Base-by-base conservation (phyloP, 331 rosid genomes). In the Cydonia oblonga region DNA sequence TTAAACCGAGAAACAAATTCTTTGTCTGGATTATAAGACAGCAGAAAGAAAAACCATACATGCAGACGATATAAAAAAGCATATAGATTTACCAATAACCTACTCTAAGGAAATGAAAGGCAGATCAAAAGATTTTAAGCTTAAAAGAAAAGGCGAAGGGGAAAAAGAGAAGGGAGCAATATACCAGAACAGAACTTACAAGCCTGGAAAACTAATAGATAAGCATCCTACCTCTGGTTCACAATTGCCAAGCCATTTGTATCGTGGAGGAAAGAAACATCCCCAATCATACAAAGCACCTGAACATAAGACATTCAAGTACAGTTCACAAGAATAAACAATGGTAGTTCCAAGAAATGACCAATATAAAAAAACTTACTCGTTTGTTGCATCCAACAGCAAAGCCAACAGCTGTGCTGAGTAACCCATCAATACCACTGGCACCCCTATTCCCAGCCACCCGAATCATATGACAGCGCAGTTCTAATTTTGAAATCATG, bases 401-500 rank as follows among this genome's bases (percentile, higher is more conserved):
- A 80, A 89, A 91, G 75, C 98, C 98, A 87, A 86, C 81, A 72
- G 98, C 96, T 46, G 98, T 87, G 84, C 98, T 93, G 64, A 93
- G 89, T 67, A 93, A 74, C 65, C 98, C 98, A 80, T 93, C 98
- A 79, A 93, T 93, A 73, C 98, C 98, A 82, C 97, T 87, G 61
- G 97, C 97, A 67, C 98, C 98, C 82, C 98, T 89, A 68, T 93
- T 93, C 69, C 89, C 96, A 73, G 86, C 86, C 72, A 88, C 93
- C 86, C 89, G 79, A 71, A 80, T 80, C 89, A 86, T 80, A 79
- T 67, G 87, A 79, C 81, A 77, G 71, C 93, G 92, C 56, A 81
- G 58, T 80, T 82, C 80, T 58, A 82, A 83, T 74, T 89, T 70
- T 69, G 79, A 82, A 86, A 76, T 64, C 82, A 62, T 63, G 60